Conservation (phyloP, 192 early-diverging fungal genomes). For the Backusella parvicylindrica region DNA sequence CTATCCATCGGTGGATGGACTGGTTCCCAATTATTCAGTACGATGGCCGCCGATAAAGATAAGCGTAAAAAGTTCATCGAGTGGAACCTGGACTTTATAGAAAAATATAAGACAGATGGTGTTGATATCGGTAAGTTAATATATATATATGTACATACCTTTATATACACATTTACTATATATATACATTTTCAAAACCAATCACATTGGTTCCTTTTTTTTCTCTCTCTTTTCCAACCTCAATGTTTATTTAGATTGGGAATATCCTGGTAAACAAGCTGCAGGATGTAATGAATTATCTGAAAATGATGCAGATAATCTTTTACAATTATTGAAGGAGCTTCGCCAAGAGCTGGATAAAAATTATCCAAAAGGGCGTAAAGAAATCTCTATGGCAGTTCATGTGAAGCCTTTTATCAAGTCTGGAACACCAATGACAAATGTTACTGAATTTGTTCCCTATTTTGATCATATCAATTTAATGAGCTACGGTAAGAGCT, state of each 20-base stretch:
- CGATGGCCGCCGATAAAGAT: constrained; percentile 45
- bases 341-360: constrained; percentile 44
- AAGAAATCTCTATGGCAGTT: constrained; percentile 61
- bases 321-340: constrained; percentile 49
- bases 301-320: constrained; percentile 54
- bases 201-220: constrained; percentile 13
- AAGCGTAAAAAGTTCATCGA: constrained; percentile 55
- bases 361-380: constrained; percentile 37
- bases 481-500: constrained; percentile 65
- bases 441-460: constrained; percentile 49
- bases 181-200: neutral
- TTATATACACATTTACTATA: neutral
- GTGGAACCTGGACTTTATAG: constrained; percentile 51
- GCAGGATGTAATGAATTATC: constrained; percentile 53
- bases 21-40: constrained; percentile 61
- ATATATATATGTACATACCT: neutral
- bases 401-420: constrained; percentile 55
- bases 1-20: constrained; percentile 76
- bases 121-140: constrained; percentile 49
- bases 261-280: constrained; percentile 56
- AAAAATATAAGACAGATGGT: constrained; percentile 57
- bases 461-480: constrained; percentile 61
- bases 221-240: constrained; percentile 21
- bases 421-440: constrained; percentile 36
- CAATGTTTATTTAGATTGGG: constrained; percentile 47